These are phyloP conservation scores for Eucommia ulmoides DNA, from an alignment of 257 asterid species.

Conservation along the genomic window DNA sequence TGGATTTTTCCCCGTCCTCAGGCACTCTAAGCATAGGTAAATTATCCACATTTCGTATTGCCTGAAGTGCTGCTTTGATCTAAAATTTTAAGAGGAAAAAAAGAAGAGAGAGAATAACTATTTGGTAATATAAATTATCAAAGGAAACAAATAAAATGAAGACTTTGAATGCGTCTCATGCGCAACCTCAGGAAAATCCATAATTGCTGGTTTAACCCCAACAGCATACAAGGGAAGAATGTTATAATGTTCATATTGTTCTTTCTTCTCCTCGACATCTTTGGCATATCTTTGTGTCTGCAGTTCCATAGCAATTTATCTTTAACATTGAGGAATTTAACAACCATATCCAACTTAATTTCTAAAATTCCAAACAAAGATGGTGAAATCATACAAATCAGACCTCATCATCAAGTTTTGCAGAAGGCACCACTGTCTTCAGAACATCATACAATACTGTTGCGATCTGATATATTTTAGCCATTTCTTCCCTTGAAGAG, in stretches of 20 bases:
- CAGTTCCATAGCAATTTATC: conserved; percentile 12
- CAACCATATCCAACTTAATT: background rate
- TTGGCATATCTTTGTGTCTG: conserved; percentile 63
- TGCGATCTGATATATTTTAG: conserved; percentile 84
- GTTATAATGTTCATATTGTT: conserved; percentile 75
- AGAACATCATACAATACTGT: conserved; percentile 76
- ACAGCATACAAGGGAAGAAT: conserved; percentile 83
- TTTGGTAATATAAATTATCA: too few species aligned
- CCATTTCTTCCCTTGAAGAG: conserved; percentile 77
- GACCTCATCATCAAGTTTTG: conserved; percentile 64
- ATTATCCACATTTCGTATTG: conserved; percentile 50
- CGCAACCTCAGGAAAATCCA: conserved; percentile 90
- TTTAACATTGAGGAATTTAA: too few species aligned
- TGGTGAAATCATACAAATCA: conserved; percentile 12
- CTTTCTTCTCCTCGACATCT: conserved; percentile 85
- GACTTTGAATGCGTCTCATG: background rate
- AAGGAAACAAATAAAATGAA: too few species aligned
- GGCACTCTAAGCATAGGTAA: conserved; percentile 57
- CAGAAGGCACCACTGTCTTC: conserved; percentile 48
- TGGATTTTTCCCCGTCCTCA: conserved; percentile 41
- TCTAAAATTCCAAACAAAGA: conserved; percentile 5
- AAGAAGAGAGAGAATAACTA: background rate
- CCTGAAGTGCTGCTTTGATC: conserved; percentile 77
- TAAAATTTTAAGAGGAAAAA: conserved; percentile 19
- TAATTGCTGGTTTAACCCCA: conserved; percentile 82